phyloP scores from a whole-genome alignment of 2,329 filamentous ascomycete genomes.

The Claviceps pusilla region DNA sequence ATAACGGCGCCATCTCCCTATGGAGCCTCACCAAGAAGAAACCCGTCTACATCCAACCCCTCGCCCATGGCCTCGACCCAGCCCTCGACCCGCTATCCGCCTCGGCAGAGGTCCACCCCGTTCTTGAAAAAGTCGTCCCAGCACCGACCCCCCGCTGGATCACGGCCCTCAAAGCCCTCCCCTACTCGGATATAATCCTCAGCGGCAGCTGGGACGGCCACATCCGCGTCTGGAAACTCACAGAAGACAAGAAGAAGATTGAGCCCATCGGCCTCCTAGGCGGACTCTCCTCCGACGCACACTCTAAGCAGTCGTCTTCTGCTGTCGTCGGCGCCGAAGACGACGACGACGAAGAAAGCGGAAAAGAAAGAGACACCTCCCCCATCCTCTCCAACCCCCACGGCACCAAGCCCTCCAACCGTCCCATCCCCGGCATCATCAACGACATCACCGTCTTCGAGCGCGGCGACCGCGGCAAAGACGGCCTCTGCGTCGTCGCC shows the following conservation, averaged over 20 bases:
- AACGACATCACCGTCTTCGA: conserved; percentile 85
- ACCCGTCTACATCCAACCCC: conserved; percentile 61
- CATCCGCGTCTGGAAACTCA: conserved; percentile 72
- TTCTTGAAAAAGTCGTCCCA: conserved; percentile 39
- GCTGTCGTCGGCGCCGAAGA: neutral
- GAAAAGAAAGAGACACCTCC: conserved; percentile 8
- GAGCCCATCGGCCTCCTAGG: conserved; percentile 57
- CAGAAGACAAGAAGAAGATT: conserved; percentile 66
- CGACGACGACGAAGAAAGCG: neutral
- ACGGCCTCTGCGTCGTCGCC: conserved; percentile 71
- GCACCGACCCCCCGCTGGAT: conserved; percentile 69
- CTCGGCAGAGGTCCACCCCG: conserved; percentile 55
- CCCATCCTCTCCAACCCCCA: neutral
- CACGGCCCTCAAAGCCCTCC: conserved; percentile 72
- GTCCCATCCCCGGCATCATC: conserved; percentile 54
- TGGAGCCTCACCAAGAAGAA: conserved; percentile 95
- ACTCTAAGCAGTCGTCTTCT: conserved; percentile 12
- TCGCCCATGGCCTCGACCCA: conserved; percentile 75
- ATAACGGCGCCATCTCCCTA: conserved; percentile 73
- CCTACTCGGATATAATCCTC: conserved; percentile 79
- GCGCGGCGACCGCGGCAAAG: conserved; percentile 58
- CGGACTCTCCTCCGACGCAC: conserved; percentile 13
- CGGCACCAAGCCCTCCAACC: conserved; percentile 4
- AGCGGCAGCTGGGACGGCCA: conserved; percentile 86
- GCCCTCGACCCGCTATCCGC: conserved; percentile 51